Evolutionary conservation across 371 early-diverging fungal species (phyloP).

Genomic region (Mortierella sp.): DNA sequence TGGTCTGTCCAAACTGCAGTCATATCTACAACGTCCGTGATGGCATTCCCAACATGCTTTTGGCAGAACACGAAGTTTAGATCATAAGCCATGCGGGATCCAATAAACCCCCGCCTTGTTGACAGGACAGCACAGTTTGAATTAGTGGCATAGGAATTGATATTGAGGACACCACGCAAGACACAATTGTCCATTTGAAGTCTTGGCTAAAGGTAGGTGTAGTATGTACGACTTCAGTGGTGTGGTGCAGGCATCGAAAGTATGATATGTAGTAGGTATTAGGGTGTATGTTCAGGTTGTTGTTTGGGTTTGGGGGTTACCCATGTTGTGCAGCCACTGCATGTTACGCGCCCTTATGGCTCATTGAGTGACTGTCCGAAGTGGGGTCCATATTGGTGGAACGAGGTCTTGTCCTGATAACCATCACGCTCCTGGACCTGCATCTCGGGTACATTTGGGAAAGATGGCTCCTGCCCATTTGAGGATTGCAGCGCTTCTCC

Average conservation of each 20-base stretch:
- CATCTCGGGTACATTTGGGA: not conserved
- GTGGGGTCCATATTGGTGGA: slow-evolving; percentile 10
- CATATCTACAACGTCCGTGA: slow-evolving; percentile 93
- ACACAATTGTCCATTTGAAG: no score
- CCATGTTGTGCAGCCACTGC: no score
- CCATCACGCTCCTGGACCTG: not conserved
- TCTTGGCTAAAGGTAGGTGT: no score
- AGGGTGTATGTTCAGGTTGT: no score
- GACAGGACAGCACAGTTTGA: no score
- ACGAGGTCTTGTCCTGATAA: not conserved
- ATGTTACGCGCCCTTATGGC: slow-evolving; percentile 13
- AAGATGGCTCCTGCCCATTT: slow-evolving; percentile 8
- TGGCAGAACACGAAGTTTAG: slow-evolving; percentile 94
- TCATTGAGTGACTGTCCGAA: slow-evolving; percentile 23
- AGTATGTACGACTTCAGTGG: no score
- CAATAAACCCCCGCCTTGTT: no score
- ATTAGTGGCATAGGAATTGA: no score
- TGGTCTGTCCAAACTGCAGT: slow-evolving; percentile 91
- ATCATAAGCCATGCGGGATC: not conserved
- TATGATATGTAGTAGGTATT: no score
- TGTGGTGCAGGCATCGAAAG: no score
- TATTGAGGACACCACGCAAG: no score
- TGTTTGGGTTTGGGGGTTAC: no score
- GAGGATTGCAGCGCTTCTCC: slow-evolving; percentile 5
- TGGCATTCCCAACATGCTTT: slow-evolving; percentile 97